Evolutionary conservation across 129 eudicot species (phyloP).

Genomic region (Escallonia rubra): DNA sequence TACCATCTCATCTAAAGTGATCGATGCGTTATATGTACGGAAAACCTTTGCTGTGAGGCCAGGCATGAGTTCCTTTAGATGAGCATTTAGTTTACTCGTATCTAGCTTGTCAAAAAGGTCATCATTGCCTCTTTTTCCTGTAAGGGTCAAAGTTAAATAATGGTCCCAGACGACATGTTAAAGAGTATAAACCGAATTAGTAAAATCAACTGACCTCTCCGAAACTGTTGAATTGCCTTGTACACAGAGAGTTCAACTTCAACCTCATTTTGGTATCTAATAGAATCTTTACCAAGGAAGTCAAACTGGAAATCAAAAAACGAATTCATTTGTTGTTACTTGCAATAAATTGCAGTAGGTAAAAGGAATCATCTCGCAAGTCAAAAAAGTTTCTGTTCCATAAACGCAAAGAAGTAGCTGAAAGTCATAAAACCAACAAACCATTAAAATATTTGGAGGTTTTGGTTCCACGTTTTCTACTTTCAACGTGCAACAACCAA

Average conservation of each 20-base stretch:
- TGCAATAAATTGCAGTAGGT: background rate
- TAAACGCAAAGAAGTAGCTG: no score
- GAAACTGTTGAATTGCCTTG: slow-evolving; percentile 83
- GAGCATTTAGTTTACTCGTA: slow-evolving; percentile 86
- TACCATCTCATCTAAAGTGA: slow-evolving; percentile 92
- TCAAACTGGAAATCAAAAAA: slow-evolving; percentile 59
- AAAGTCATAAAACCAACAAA: slow-evolving; percentile 9
- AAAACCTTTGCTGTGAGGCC: slow-evolving; percentile 98
- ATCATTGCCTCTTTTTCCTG: slow-evolving; percentile 76
- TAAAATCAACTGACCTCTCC: slow-evolving; percentile 48
- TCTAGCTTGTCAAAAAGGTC: slow-evolving; percentile 87
- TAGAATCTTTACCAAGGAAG: slow-evolving; percentile 99
- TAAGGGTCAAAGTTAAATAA: background rate
- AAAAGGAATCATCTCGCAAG: background rate
- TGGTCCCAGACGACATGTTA: background rate
- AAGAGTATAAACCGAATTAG: background rate
- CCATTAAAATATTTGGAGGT: slow-evolving; percentile 91
- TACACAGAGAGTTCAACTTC: slow-evolving; percentile 83
- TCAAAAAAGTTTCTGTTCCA: background rate
- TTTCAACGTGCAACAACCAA: slow-evolving; percentile 95
- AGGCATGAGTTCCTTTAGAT: slow-evolving; percentile 94
- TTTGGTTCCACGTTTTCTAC: slow-evolving; percentile 86
- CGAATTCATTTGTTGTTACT: slow-evolving; percentile 3
- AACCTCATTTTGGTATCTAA: slow-evolving; percentile 79
- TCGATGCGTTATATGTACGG: slow-evolving; percentile 97